Base-by-base conservation (phyloP, 345 rosid species). In the Arabis hirsuta region DNA sequence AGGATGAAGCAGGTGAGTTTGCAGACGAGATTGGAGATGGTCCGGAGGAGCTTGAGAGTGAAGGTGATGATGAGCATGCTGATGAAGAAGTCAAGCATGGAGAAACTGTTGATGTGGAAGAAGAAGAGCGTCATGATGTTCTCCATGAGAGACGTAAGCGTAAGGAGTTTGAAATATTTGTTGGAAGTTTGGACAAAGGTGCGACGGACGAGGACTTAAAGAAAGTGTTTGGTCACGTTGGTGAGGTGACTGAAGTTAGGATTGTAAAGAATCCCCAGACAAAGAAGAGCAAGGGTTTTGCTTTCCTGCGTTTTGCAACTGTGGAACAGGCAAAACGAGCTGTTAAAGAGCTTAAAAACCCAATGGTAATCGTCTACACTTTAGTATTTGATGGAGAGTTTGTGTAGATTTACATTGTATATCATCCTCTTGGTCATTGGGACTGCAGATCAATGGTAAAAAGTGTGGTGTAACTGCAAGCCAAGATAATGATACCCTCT, bases 401-500 rank as follows among this genome's bases (percentile, higher is more conserved):
- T 69, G 74, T 46, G 65, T 77, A 9, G 69, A 76, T 83, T 77
- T 47, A 51, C 59, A 55, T 63, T 76, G 22, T 76, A 69, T 72
- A 76, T 67, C 70, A 44, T 71, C 50, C 50, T 79, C 76, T 65
- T 69, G 65, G 73, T 82, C 69, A 71, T 62, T 85, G 78, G 76
- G 71, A 77, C 83, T 89, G 81, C 88, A 95, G 99, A 90, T 95
- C 65, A 87, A 95, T 59, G 99, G 99, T 79, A 95, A 91, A 82
- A 87, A 91, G 54, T 95, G 99, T 63, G 98, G 96, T 77, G 98
- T 95, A 75, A 87, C 90, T 61, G 92, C 98, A 56, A 90, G 98
- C 80, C 96, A 90, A 78, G 98, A 91, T 81, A 91, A 90, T 65
- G 98, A 87, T 80, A 95, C 99, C 53, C 99, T 95, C 74, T 87